A percentile compares a stretch with the other conserved stretches of the same genome.
These are phyloP conservation scores for Stachybotrys chlorohalonatus DNA, from an alignment of 2,329 filamentous ascomycete genomes.

Conservation along the genomic window DNA sequence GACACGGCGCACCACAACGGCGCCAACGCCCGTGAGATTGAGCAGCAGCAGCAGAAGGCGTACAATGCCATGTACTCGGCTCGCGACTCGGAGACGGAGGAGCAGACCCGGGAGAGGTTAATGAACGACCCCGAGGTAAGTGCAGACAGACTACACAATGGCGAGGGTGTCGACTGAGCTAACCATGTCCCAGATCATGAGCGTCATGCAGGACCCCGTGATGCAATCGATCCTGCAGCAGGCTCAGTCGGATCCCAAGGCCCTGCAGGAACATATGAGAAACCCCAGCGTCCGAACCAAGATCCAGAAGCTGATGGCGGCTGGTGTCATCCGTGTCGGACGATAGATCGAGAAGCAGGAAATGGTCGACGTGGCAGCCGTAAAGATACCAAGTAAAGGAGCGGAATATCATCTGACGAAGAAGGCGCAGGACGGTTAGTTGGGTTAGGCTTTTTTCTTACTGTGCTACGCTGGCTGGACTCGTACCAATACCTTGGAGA, in stretches of 20 bases:
- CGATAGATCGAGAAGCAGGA: conserved; percentile 15
- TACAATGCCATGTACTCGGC: conserved; percentile 81
- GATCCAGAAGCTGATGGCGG: conserved; percentile 90
- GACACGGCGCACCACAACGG: conserved; percentile 61
- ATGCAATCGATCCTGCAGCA: conserved; percentile 98
- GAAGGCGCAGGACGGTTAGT: neutral
- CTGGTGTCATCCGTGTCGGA: conserved; percentile 80
- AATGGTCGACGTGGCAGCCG: neutral
- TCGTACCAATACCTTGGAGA: too few relatives aligned
- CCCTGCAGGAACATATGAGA: conserved; percentile 94
- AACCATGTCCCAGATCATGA: conserved; percentile 55
- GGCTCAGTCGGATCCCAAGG: conserved; percentile 85
- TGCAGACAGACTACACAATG: conserved; percentile 4
- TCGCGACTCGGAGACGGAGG: conserved; percentile 89
- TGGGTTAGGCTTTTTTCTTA: neutral
- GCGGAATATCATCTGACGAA: neutral
- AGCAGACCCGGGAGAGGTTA: conserved; percentile 87
- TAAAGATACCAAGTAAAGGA: neutral
- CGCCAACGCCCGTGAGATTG: conserved; percentile 84
- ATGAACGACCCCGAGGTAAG: conserved; percentile 83
- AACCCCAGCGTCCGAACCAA: conserved; percentile 78
- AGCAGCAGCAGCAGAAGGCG: conserved; percentile 89
- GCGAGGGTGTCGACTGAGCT: neutral
- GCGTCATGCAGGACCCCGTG: conserved; percentile 87
- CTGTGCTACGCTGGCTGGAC: too few relatives aligned